Conservation (phyloP, 2,329 filamentous ascomycete species). For the Celoporthe dispersa region DNA sequence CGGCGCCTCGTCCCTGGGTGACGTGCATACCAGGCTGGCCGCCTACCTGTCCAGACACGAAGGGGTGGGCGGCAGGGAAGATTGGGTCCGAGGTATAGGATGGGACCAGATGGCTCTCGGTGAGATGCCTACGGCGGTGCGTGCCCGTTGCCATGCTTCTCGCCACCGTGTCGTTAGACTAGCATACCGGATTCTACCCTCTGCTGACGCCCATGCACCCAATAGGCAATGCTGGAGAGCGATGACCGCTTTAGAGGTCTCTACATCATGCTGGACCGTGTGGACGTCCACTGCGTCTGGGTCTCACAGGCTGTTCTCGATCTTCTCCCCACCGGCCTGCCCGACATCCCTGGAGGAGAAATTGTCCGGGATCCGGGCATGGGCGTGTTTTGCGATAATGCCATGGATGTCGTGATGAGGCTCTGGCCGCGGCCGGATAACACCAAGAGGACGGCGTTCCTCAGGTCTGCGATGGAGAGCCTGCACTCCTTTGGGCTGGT, state of each 20-base stretch:
- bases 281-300: conserved; percentile 73
- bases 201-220: neutral
- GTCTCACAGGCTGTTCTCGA: conserved; percentile 67
- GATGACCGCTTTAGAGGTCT: conserved; percentile 56
- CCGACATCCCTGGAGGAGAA: conserved; percentile 65
- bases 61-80: conserved; percentile 54
- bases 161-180: conserved; percentile 18
- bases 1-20: conserved; percentile 57
- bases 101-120: conserved; percentile 73
- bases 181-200: neutral
- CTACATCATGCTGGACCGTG: conserved; percentile 71
- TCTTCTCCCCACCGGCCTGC: conserved; percentile 58
- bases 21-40: conserved; percentile 57
- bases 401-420: conserved; percentile 64
- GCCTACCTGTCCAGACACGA: conserved; percentile 55
- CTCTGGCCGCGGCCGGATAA: conserved; percentile 61
- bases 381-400: conserved; percentile 76
- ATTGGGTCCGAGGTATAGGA: conserved; percentile 70
- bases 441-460: conserved; percentile 56
- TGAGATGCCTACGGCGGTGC: conserved; percentile 67
- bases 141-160: conserved; percentile 30
- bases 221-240: conserved; percentile 57
- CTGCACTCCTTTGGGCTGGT: conserved; percentile 69
- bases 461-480: conserved; percentile 64
- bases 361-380: conserved; percentile 61